Evolutionary conservation across 2,329 filamentous ascomycete species (phyloP).

Genomic region (Penicillium sp.): DNA sequence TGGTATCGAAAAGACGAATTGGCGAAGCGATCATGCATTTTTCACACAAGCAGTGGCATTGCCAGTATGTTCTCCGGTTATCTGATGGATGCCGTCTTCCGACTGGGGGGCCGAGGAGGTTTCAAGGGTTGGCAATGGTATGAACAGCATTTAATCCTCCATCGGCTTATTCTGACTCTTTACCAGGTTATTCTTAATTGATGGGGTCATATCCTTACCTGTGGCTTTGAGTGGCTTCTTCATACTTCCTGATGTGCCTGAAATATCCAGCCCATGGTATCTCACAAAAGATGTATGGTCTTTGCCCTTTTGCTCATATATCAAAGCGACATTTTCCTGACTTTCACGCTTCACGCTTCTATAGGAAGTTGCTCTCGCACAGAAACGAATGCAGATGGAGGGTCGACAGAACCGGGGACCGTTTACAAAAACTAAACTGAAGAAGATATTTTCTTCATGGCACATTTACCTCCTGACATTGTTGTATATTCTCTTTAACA

Average conservation of each 20-base stretch:
- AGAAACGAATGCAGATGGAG: conserved; percentile 56
- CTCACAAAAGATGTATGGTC: conserved; percentile 42
- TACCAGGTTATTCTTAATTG: conserved; percentile 55
- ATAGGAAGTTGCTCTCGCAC: conserved; percentile 51
- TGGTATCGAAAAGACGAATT: conserved; percentile 58
- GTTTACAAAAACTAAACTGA: conserved; percentile 58
- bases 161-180: not conserved
- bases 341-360: not conserved
- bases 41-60: conserved; percentile 54
- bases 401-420: conserved; percentile 50
- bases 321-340: too few relatives aligned
- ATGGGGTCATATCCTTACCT: conserved; percentile 59
- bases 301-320: not conserved
- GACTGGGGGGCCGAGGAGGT: conserved; percentile 52
- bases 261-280: conserved; percentile 56
- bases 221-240: conserved; percentile 57
- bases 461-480: conserved; percentile 64
- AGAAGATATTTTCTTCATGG: conserved; percentile 67
- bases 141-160: conserved; percentile 10
- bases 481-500: conserved; percentile 68
- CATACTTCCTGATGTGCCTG: conserved; percentile 55
- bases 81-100: conserved; percentile 59
- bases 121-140: conserved; percentile 59
- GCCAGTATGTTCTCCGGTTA: conserved; percentile 55
- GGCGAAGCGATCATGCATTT: conserved; percentile 58